Conservation (phyloP, 805 yeast genomes). For the Yamadazyma paraphyllophila region DNA sequence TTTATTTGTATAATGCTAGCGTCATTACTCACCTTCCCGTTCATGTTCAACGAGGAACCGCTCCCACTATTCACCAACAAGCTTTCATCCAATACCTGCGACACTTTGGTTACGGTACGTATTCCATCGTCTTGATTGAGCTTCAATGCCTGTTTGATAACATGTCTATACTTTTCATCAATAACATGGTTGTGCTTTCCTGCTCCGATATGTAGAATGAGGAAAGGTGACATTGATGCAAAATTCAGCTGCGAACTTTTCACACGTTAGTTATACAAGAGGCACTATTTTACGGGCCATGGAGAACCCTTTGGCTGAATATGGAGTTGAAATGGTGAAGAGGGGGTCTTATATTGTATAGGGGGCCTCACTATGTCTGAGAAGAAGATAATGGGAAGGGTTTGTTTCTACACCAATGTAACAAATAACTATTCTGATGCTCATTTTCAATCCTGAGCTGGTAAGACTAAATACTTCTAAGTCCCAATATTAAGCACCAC, state of each 20-base stretch:
- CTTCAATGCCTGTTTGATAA: conserved; percentile 27
- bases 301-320: too few relatives aligned
- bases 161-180: conserved; percentile 21
- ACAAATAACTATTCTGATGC: too few relatives aligned
- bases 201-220: conserved; percentile 51
- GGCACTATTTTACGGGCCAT: too few relatives aligned
- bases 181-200: conserved; percentile 38
- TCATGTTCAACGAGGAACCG: conserved; percentile 43
- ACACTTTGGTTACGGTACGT: conserved; percentile 12
- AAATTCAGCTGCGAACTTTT: background rate
- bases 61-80: conserved; percentile 48
- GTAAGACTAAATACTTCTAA: too few relatives aligned
- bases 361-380: too few relatives aligned
- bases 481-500: too few relatives aligned
- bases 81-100: conserved; percentile 33
- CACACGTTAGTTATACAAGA: too few relatives aligned
- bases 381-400: too few relatives aligned
- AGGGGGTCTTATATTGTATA: too few relatives aligned
- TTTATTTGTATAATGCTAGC: conserved; percentile 29
- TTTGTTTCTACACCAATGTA: too few relatives aligned
- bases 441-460: too few relatives aligned
- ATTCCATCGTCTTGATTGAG: background rate
- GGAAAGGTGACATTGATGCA: conserved; percentile 6
- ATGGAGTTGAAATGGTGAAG: too few relatives aligned
- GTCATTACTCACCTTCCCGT: conserved; percentile 47